A percentile compares a stretch with the other conserved stretches of the same genome.
Conservation (phyloP, 345 rosid species). For the Aquilaria malaccensis region DNA sequence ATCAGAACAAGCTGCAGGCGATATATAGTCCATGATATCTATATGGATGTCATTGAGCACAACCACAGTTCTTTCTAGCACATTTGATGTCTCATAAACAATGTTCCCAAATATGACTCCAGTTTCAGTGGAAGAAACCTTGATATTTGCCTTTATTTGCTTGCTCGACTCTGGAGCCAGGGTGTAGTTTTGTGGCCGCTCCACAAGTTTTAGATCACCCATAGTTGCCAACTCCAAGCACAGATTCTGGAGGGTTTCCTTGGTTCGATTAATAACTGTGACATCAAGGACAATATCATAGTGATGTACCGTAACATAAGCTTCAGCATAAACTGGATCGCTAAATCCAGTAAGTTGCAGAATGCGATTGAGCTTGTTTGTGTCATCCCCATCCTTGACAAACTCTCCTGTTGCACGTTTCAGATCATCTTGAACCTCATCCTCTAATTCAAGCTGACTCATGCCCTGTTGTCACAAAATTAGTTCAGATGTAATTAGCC, state of each 20-base stretch:
- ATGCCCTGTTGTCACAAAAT: slow-evolving; percentile 52
- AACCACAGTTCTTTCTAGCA: slow-evolving; percentile 77
- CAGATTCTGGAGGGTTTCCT: slow-evolving; percentile 93
- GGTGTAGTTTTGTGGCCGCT: slow-evolving; percentile 96
- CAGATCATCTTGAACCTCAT: slow-evolving; percentile 93
- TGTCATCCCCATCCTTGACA: slow-evolving; percentile 85
- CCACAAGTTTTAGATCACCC: slow-evolving; percentile 99
- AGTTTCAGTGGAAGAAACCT: slow-evolving; percentile 98
- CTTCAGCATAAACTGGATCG: slow-evolving; percentile 99
- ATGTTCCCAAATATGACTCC: slow-evolving; percentile 98
- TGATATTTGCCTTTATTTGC: slow-evolving; percentile 97
- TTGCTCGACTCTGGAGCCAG: slow-evolving; percentile 91
- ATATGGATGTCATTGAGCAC: slow-evolving; percentile 93
- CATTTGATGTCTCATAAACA: slow-evolving; percentile 90
- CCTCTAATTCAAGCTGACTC: slow-evolving; percentile 99
- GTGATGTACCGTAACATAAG: slow-evolving; percentile 93
- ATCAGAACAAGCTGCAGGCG: slow-evolving; percentile 89
- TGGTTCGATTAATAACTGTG: slow-evolving; percentile 88
- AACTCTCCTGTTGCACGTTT: slow-evolving; percentile 99
- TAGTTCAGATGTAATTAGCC: too few species aligned
- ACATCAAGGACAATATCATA: slow-evolving; percentile 97
- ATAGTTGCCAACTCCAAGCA: slow-evolving; percentile 97
- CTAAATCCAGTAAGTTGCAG: slow-evolving; percentile 99
- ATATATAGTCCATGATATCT: slow-evolving; percentile 95
- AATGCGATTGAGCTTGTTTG: slow-evolving; percentile 93